Evolutionary conservation across 192 early-diverging fungal genomes (phyloP).

Genomic region (Backusella luteola): DNA sequence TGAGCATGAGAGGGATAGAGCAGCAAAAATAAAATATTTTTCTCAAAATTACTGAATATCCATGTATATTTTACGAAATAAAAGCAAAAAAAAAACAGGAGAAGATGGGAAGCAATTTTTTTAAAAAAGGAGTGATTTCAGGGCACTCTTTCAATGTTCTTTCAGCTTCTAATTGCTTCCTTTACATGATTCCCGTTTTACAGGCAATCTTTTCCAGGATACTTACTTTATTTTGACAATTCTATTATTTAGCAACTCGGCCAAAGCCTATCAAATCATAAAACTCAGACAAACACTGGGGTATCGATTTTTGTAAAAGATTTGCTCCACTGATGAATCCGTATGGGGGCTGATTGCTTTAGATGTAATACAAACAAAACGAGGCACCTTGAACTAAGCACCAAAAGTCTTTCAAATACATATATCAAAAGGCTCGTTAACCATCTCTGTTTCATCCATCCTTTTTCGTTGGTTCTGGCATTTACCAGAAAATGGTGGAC

Average conservation of each 20-base stretch:
- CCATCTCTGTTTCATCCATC: too few relatives aligned
- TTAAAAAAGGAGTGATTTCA: not conserved
- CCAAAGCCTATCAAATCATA: not conserved
- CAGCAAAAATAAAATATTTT: not conserved
- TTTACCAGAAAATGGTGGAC: not conserved
- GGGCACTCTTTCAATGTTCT: not conserved
- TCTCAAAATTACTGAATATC: too few relatives aligned
- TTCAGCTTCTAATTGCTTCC: not conserved
- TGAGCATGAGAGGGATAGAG: not conserved
- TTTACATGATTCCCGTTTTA: not conserved
- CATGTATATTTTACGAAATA: not conserved
- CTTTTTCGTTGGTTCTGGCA: not conserved
- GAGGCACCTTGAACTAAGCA: not conserved
- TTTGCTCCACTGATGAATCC: not conserved
- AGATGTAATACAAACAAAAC: not conserved
- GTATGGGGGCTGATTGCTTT: not conserved
- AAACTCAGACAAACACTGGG: slow-evolving; percentile 4
- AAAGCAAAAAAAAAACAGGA: not conserved
- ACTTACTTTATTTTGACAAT: not conserved
- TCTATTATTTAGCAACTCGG: not conserved
- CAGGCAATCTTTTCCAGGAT: not conserved
- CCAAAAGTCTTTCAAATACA: not conserved
- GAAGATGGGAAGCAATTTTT: not conserved
- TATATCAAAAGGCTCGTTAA: not conserved
- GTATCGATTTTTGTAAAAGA: not conserved